Conservation (phyloP, 2,329 filamentous ascomycete species). For the Botrytis porri region DNA sequence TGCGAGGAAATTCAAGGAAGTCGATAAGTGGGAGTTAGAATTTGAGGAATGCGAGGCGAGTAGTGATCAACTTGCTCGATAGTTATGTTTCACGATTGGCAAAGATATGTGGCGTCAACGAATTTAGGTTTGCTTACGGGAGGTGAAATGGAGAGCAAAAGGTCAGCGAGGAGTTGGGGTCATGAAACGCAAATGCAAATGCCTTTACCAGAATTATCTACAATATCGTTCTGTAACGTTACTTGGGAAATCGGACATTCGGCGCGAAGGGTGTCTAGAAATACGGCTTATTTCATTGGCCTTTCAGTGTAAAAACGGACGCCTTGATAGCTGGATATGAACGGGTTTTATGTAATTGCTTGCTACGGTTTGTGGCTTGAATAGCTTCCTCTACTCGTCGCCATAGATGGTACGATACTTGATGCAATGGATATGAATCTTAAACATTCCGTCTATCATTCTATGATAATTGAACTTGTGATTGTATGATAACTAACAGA, state of each 20-base stretch:
- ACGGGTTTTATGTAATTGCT: not conserved
- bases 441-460: not conserved
- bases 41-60: constrained; percentile 62
- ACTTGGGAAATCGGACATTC: not conserved
- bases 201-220: not conserved
- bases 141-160: not conserved
- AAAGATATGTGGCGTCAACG: not conserved
- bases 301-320: not conserved
- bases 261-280: not conserved
- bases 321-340: not conserved
- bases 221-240: not conserved
- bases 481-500: not conserved
- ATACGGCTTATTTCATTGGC: not conserved
- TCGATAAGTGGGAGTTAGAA: constrained; percentile 65
- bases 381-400: not conserved
- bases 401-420: not conserved
- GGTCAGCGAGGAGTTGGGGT: constrained; percentile 11
- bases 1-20: constrained; percentile 63
- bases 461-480: not conserved
- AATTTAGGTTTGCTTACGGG: not conserved
- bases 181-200: not conserved
- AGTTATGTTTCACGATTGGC: not conserved
- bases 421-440: not conserved
- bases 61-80: constrained; percentile 35
- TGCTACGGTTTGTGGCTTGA: not conserved